These are phyloP conservation scores for Penicillium sclerotiorum DNA, from an alignment of 2,329 filamentous ascomycete species.

Conservation along the genomic window DNA sequence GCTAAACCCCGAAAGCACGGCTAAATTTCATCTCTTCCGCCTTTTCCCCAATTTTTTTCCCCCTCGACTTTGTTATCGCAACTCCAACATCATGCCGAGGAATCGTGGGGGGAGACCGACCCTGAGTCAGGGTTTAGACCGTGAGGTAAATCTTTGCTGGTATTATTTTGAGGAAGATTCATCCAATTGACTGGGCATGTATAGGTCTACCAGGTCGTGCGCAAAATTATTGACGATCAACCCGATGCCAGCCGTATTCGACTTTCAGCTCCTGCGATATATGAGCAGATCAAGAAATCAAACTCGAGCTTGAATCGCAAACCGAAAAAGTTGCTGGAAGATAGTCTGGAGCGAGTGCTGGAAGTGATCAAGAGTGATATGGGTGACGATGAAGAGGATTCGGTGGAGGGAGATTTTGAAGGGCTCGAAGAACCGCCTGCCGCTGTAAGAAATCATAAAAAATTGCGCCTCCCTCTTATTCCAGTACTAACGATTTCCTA, in stretches of 20 bases:
- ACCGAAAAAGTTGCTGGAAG: slow-evolving; percentile 79
- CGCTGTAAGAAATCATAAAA: slow-evolving; percentile 28
- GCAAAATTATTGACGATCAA: slow-evolving; percentile 72
- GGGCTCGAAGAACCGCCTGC: slow-evolving; percentile 46
- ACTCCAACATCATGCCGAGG: slow-evolving; percentile 39
- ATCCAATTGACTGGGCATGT: background rate
- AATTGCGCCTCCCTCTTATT: too few species aligned
- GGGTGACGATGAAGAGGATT: slow-evolving; percentile 57
- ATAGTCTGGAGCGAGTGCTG: slow-evolving; percentile 81
- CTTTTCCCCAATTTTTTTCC: slow-evolving; percentile 23
- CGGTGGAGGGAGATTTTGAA: slow-evolving; percentile 54
- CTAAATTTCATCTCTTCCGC: slow-evolving; percentile 14
- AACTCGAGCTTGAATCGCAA: slow-evolving; percentile 84
- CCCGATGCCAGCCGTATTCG: slow-evolving; percentile 52
- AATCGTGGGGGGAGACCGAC: slow-evolving; percentile 49
- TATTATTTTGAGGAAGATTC: slow-evolving; percentile 10
- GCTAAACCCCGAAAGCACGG: slow-evolving; percentile 14
- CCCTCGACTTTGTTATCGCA: slow-evolving; percentile 11
- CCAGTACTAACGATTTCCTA: too few species aligned
- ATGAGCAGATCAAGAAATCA: slow-evolving; percentile 78
- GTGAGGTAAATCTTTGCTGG: slow-evolving; percentile 54
- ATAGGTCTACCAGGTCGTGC: slow-evolving; percentile 74
- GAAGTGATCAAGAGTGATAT: slow-evolving; percentile 70
- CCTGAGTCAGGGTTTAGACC: slow-evolving; percentile 62
- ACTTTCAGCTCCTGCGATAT: slow-evolving; percentile 65